These are phyloP conservation scores for Cladorrhinum samala DNA, from an alignment of 495 filamentous ascomycete species.

Conservation along the genomic window DNA sequence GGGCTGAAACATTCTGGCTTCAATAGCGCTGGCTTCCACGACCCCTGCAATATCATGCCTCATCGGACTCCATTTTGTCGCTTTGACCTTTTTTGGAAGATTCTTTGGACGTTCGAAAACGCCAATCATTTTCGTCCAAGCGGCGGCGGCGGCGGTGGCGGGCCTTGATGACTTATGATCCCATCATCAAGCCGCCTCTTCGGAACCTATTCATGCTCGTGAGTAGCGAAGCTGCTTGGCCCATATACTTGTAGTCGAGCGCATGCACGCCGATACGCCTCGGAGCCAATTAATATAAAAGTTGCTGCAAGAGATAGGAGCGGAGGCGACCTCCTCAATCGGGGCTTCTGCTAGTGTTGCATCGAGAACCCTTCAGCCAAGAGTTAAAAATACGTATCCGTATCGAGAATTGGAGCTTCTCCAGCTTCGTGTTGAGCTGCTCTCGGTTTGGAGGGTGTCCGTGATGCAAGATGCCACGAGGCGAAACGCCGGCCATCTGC, in stretches of 20 bases:
- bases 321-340: no score
- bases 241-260: no score
- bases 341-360: conserved; percentile 2
- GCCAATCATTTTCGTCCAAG: conserved; percentile 14
- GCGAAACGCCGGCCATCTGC: conserved; percentile 7
- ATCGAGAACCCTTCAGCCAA: no score
- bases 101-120: conserved; percentile 31
- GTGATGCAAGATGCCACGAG: not conserved
- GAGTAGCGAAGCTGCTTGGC: no score
- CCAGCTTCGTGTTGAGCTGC: no score
- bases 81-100: conserved; percentile 22
- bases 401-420: no score
- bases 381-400: no score
- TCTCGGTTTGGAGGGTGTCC: not conserved
- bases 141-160: conserved; percentile 8
- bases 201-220: not conserved
- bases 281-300: conserved; percentile 23
- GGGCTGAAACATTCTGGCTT: not conserved
- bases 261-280: conserved; percentile 15
- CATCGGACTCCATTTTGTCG: not conserved
- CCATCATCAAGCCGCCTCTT: conserved; percentile 22
- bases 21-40: not conserved
- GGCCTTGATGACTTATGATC: conserved; percentile 18
- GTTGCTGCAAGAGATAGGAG: conserved; percentile 11
- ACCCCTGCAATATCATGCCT: not conserved